These are phyloP conservation scores for Leccinum pachyderme DNA, from an alignment of 1,284 basidiomycete species.

Conservation along the genomic window DNA sequence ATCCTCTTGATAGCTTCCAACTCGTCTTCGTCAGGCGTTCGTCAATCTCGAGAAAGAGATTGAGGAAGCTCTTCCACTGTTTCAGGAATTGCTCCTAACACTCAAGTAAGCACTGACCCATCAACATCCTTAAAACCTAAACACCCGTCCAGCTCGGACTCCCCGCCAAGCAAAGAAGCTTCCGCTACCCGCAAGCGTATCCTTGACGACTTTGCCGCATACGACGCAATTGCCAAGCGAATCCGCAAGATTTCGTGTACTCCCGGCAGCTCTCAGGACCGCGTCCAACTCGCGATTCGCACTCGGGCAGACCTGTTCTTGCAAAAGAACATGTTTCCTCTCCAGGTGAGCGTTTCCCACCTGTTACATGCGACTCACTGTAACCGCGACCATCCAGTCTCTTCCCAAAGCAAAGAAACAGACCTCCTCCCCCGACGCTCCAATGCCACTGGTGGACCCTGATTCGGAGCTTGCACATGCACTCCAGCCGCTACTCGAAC, in stretches of 20 bases:
- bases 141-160: conserved; percentile 45
- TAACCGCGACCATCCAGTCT: conserved; percentile 40
- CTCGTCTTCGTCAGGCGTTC: conserved; percentile 50
- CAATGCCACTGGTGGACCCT: conserved; percentile 47
- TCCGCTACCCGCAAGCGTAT: conserved; percentile 75
- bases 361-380: background rate
- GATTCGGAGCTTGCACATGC: conserved; percentile 68
- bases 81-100: conserved; percentile 63
- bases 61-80: conserved; percentile 63
- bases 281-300: conserved; percentile 80
- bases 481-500: conserved; percentile 85
- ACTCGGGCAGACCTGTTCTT: conserved; percentile 80
- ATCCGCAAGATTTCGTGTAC: conserved; percentile 71
- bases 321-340: conserved; percentile 84
- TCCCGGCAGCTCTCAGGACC: conserved; percentile 73
- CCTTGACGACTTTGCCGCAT: conserved; percentile 80
- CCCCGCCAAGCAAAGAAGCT: conserved; percentile 65
- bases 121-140: background rate
- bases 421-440: conserved; percentile 19
- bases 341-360: conserved; percentile 52
- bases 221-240: conserved; percentile 85
- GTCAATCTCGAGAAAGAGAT: conserved; percentile 77
- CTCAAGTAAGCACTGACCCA: conserved; percentile 43
- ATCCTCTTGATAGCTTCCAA: background rate
- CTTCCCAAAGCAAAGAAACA: conserved; percentile 57